phyloP scores from a whole-genome alignment of 2,329 filamentous ascomycete species.

The Arthrobotrys sphaeroides region DNA sequence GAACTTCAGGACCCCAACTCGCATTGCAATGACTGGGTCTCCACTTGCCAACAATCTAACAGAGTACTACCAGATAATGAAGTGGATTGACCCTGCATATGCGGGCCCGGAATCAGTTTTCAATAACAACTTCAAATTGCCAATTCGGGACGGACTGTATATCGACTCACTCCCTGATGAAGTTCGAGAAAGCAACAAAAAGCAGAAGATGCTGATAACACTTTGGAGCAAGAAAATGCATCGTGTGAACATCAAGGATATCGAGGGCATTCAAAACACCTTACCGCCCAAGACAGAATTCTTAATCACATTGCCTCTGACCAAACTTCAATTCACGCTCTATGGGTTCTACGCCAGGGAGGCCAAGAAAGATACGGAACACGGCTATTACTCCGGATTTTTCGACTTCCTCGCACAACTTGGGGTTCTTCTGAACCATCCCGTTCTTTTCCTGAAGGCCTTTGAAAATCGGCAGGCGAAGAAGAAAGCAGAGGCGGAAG shows the following conservation, averaged over 20 bases:
- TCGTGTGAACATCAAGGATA: constrained; percentile 74
- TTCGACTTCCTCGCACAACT: constrained; percentile 40
- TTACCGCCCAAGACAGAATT: constrained; percentile 83
- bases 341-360: constrained; percentile 65
- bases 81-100: constrained; percentile 84
- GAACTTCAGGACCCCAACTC: constrained; percentile 72
- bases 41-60: constrained; percentile 83
- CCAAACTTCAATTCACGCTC: constrained; percentile 70
- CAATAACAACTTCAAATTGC: constrained; percentile 72
- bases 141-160: constrained; percentile 77
- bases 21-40: constrained; percentile 86
- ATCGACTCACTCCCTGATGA: constrained; percentile 69
- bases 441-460: constrained; percentile 15
- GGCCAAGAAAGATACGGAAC: constrained; percentile 1
- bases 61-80: constrained; percentile 87
- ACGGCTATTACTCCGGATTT: constrained; percentile 16
- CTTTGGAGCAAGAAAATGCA: constrained; percentile 80
- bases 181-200: constrained; percentile 71
- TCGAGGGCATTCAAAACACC: constrained; percentile 67
- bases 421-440: constrained; percentile 27
- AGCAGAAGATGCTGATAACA: constrained; percentile 74
- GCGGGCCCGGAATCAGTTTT: constrained; percentile 77
- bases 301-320: constrained; percentile 77
- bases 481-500: neutral
- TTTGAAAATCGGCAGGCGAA: neutral